These are phyloP conservation scores for Thermothelomyces thermophilus DNA, from an alignment of 2,329 filamentous ascomycete species.

Conservation along the genomic window DNA sequence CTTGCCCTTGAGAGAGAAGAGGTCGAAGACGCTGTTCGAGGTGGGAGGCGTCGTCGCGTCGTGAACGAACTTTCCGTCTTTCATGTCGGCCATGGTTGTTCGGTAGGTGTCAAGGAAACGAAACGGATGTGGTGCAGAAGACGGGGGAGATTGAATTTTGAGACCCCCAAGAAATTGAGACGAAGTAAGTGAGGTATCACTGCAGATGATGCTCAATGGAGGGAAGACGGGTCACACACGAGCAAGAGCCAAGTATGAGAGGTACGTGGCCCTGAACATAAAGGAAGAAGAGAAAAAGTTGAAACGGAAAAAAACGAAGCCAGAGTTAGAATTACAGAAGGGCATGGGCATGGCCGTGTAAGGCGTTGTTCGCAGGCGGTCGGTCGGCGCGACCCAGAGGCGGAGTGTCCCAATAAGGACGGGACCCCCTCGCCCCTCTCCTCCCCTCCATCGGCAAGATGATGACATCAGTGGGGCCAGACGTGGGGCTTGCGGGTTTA, in stretches of 20 bases:
- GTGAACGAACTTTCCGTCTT: conserved; percentile 49
- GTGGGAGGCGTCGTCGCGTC: conserved; percentile 45
- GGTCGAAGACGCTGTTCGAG: conserved; percentile 49
- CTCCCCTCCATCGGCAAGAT: not conserved
- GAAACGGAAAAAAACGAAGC: no score
- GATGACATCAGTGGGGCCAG: conserved; percentile 10
- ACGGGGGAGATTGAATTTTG: not conserved
- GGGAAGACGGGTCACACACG: not conserved
- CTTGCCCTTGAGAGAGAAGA: conserved; percentile 63
- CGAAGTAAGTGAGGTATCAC: not conserved
- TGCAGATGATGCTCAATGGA: not conserved
- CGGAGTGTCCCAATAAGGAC: no score
- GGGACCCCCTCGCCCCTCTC: no score
- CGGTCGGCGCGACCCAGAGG: no score
- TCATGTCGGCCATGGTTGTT: conserved; percentile 35
- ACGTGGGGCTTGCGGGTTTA: not conserved
- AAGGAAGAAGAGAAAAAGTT: no score
- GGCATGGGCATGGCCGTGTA: no score
- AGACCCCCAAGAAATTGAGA: no score
- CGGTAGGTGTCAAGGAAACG: not conserved
- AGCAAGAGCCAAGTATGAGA: not conserved
- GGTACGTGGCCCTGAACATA: no score
- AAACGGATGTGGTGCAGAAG: not conserved
- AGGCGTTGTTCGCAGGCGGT: no score
- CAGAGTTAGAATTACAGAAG: no score